A percentile compares a stretch with the other conserved stretches of the same genome.
phyloP scores from a whole-genome alignment of 257 asterid species.

The Przewalskia tangutica region DNA sequence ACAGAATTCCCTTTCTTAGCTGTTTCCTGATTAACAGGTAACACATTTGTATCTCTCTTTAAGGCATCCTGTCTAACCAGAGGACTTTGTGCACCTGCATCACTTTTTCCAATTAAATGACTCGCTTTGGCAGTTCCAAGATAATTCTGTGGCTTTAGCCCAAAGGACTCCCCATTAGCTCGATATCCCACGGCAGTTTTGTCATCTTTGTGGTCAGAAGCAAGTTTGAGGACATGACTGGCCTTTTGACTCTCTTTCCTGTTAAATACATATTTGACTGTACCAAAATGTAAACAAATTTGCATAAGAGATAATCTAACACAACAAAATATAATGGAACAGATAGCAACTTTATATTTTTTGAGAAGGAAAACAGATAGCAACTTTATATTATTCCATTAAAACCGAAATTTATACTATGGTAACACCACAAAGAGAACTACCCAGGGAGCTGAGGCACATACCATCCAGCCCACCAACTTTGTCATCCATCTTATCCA shows the following conservation, averaged over 20 bases:
- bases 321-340: conserved; percentile 1
- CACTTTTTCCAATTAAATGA: conserved; percentile 11
- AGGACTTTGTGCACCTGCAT: conserved; percentile 10
- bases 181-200: conserved; percentile 10
- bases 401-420: neutral
- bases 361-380: neutral
- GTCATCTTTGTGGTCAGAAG: conserved; percentile 15
- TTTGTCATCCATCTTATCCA: conserved; percentile 42
- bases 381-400: neutral
- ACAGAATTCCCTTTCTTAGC: conserved; percentile 1
- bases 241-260: conserved; percentile 21
- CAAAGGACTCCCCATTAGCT: conserved; percentile 11
- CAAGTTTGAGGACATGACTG: conserved; percentile 20
- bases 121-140: conserved; percentile 20
- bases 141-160: conserved; percentile 16
- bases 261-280: conserved; percentile 76
- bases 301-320: conserved; percentile 22
- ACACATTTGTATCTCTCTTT: conserved; percentile 14
- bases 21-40: conserved; percentile 2
- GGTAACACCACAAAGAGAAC: neutral
- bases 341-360: neutral
- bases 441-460: conserved; percentile 4
- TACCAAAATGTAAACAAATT: conserved; percentile 29
- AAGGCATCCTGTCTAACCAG: conserved; percentile 11
- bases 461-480: conserved; percentile 82